These are phyloP conservation scores for Melaleuca alternifolia DNA, from an alignment of 345 rosid species.

Conservation along the genomic window DNA sequence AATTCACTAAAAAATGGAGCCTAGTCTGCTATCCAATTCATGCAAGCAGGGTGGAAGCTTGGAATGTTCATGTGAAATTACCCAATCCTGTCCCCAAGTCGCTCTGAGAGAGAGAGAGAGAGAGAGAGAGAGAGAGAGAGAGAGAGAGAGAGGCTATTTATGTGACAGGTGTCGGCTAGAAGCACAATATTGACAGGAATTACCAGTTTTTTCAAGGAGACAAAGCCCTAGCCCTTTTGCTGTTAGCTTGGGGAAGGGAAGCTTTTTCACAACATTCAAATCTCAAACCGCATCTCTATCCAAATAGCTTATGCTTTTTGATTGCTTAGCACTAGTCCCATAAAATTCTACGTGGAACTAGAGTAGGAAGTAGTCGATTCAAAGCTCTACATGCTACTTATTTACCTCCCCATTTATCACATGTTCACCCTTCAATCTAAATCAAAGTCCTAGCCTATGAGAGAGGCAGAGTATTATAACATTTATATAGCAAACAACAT, in stretches of 20 bases:
- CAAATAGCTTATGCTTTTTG: background rate
- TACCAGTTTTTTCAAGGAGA: too few relatives aligned
- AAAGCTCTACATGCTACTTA: background rate
- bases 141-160: too few relatives aligned
- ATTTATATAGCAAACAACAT: background rate
- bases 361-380: background rate
- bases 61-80: background rate
- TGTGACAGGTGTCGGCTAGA: too few relatives aligned
- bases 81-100: background rate
- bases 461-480: background rate
- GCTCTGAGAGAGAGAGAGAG: background rate
- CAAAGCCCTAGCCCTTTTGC: background rate
- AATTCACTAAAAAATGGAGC: background rate
- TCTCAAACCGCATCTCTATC: background rate
- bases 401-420: background rate
- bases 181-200: too few relatives aligned
- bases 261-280: background rate
- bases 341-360: background rate
- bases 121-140: too few relatives aligned
- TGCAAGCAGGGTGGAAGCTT: background rate
- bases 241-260: background rate
- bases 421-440: background rate
- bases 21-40: background rate
- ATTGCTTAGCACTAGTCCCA: background rate
- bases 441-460: background rate